Conservation (phyloP, 495 filamentous ascomycete genomes). For the Penicillium chermesinum region DNA sequence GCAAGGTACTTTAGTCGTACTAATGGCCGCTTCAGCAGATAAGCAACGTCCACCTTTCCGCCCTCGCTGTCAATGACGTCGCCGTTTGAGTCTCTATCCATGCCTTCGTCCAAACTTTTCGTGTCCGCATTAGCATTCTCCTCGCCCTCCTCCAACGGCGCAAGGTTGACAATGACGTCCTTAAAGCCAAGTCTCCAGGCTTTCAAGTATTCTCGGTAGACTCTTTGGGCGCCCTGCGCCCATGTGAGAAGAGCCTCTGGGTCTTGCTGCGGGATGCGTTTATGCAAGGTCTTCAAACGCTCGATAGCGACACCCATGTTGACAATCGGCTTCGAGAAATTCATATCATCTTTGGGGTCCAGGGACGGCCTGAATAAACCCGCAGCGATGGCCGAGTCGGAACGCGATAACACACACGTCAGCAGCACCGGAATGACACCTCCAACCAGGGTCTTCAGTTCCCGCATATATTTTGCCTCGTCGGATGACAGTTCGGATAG, state of each 20-base stretch:
- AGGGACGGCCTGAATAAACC: constrained; percentile 59
- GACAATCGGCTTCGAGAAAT: constrained; percentile 81
- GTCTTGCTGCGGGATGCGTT: constrained; percentile 66
- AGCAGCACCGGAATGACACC: constrained; percentile 93
- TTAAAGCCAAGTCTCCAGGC: constrained; percentile 94
- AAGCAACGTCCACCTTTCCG: constrained; percentile 91
- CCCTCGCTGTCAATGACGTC: constrained; percentile 73
- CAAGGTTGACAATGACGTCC: constrained; percentile 90
- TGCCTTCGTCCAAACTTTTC: constrained; percentile 58
- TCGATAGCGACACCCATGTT: constrained; percentile 92
- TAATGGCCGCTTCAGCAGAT: constrained; percentile 81
- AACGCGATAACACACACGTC: constrained; percentile 74
- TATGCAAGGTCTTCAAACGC: constrained; percentile 73
- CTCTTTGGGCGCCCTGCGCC: constrained; percentile 67
- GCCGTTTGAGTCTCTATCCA: constrained; percentile 72
- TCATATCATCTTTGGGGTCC: constrained; percentile 49
- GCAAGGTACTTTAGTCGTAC: constrained; percentile 83
- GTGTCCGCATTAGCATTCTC: constrained; percentile 43
- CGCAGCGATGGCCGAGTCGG: constrained; percentile 58
- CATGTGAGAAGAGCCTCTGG: constrained; percentile 66
- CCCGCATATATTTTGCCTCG: constrained; percentile 85
- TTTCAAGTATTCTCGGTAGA: constrained; percentile 84
- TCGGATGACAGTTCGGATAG: constrained; percentile 77
- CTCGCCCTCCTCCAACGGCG: constrained; percentile 56
- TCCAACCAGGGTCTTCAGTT: constrained; percentile 89